Conservation (phyloP, 495 filamentous ascomycete genomes). For the Cudoniella acicularis region DNA sequence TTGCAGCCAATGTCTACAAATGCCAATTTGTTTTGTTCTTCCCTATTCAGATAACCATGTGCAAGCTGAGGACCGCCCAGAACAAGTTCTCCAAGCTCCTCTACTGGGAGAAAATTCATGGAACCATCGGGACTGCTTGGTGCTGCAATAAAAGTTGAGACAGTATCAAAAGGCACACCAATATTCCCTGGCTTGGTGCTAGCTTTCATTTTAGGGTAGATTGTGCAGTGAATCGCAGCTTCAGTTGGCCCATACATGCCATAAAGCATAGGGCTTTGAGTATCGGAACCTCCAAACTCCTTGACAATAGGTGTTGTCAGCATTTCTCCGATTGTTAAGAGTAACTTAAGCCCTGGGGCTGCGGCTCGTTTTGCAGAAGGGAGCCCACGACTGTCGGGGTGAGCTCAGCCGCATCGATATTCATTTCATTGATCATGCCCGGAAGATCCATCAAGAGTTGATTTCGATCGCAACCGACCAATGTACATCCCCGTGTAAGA, state of each 20-base stretch:
- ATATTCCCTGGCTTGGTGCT: constrained; percentile 60
- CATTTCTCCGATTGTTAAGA: constrained; percentile 88
- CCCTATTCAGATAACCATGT: constrained; percentile 75
- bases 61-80: constrained; percentile 79
- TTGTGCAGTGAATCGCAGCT: constrained; percentile 73
- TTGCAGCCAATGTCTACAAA: constrained; percentile 55
- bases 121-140: constrained; percentile 26
- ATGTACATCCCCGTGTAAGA: constrained; percentile 61
- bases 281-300: constrained; percentile 60
- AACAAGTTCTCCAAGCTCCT: constrained; percentile 74
- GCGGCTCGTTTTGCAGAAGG: constrained; percentile 55
- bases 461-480: constrained; percentile 62
- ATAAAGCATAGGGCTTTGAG: constrained; percentile 54
- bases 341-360: constrained; percentile 57
- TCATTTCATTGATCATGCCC: constrained; percentile 54
- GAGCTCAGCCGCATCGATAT: constrained; percentile 76
- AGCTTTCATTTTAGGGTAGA: constrained; percentile 43
- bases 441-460: constrained; percentile 68
- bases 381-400: constrained; percentile 77
- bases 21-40: constrained; percentile 66
- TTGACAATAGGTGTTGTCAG: constrained; percentile 65
- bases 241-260: constrained; percentile 90
- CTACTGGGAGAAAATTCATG: constrained; percentile 55
- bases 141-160: constrained; percentile 66
- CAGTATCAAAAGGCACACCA: constrained; percentile 68